Evolutionary conservation across 1,284 basidiomycete genomes (phyloP).

Genomic region (Ustilago shanxiensis): DNA sequence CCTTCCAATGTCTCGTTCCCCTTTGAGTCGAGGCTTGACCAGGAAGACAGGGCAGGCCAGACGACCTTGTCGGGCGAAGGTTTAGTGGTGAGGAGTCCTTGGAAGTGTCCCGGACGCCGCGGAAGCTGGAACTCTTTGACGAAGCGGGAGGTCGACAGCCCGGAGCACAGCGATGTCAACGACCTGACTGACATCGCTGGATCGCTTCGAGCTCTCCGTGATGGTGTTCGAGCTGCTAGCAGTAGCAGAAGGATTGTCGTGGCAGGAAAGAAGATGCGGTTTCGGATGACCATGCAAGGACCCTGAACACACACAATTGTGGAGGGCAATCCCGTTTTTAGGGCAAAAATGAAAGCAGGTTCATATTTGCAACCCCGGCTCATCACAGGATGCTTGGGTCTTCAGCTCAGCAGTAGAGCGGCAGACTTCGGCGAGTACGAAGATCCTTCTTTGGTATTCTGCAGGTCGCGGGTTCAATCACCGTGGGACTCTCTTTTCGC

Average conservation of each 20-base stretch:
- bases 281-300: neutral
- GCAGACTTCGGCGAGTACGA: slow-evolving; percentile 47
- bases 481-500: slow-evolving; percentile 47
- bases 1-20: slow-evolving; percentile 46
- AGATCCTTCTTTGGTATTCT: slow-evolving; percentile 27
- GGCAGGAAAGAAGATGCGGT: neutral
- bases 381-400: slow-evolving; percentile 14
- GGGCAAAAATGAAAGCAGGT: too few relatives aligned
- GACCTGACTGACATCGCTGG: slow-evolving; percentile 29
- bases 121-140: slow-evolving; percentile 28
- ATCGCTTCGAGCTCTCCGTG: neutral
- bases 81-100: slow-evolving; percentile 19
- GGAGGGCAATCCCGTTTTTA: too few relatives aligned
- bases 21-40: slow-evolving; percentile 26
- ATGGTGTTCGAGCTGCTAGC: neutral
- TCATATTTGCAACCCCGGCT: neutral
- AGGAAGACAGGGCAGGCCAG: slow-evolving; percentile 46
- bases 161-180: slow-evolving; percentile 20
- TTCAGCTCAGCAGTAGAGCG: slow-evolving; percentile 59
- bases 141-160: slow-evolving; percentile 32
- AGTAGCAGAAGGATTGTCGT: neutral
- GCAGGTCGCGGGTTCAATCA: slow-evolving; percentile 60
- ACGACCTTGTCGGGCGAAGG: slow-evolving; percentile 26
- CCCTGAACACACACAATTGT: neutral
- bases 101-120: slow-evolving; percentile 32